Evolutionary conservation across 805 yeast genomes (phyloP), one percentile per base, ranked within the genome.

Genomic region (Myxozyma neotropica): DNA sequence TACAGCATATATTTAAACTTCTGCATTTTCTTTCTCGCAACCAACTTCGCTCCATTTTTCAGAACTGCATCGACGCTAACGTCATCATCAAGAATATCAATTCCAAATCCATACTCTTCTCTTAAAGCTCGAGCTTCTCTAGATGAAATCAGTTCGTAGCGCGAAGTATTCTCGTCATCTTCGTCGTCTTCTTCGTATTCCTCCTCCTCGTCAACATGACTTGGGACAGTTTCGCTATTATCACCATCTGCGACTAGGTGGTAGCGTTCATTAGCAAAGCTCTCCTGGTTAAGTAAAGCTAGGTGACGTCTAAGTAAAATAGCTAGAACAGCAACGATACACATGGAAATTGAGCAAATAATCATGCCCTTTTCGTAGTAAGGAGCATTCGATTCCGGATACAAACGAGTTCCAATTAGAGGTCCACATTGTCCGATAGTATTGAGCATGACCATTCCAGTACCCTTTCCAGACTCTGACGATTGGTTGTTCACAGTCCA

Each of bases 371-470:
- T 63, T 42, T 48, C 57, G 45, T 65, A 65, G 50, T 64, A 58
- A 21, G 68, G 68, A 15, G 66, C 67, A 31, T 65, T 67, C 6
- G 67, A 47, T 19, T 58, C 66, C 15, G 68, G 68, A 23, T 64
- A 71, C 17, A 71, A 39, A 17, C 73, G 57, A 4, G 70, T 68
- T 26, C 73, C 73, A 13, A 71, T 51, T 43, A 71, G 46, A 5
- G 72, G 69, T 8, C 73, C 73, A 43, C 69, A 61, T 51, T 71
- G 73, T 24, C 73, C 73, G 27, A 69, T 60, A 33, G 68, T 55
- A 53, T 69, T 70, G 33, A 70, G 58, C 47, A 70, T 31, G 13
- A 70, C 66, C 49, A 67, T 66, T 8, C 71, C 72, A n/a, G 67
- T 61, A n/a, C 72, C 72, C 40, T 67, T 67, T 19, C 66, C 61